Base-by-base conservation (phyloP, 2,329 filamentous ascomycete species). In the Phaeosphaeriaceae sp. region DNA sequence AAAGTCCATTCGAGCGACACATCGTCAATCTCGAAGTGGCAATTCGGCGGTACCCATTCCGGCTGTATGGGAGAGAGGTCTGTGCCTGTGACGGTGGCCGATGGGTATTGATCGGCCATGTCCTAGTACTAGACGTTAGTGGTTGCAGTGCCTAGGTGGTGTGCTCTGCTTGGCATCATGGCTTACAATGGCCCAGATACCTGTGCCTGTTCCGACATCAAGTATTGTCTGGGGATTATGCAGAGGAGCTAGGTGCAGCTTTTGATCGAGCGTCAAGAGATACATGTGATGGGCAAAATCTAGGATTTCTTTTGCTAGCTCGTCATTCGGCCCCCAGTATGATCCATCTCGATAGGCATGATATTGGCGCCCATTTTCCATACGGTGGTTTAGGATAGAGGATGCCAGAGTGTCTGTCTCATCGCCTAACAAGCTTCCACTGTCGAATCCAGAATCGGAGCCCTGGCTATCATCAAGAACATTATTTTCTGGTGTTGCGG, bases 61-160 rank as follows among this genome's bases (percentile, higher is more conserved):
- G 78, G 79, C 54, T 81, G 79, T 39, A 80, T 81, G 30, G 79
- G 77, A 0, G 75, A 77, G 37, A 81, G 73, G 56, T 81, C 78
- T 17, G 73, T 76, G 32, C 79, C 79, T 3, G 73, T 74, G 41
- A 70, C 63, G 15, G 51, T 59, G 6, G 64, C 66, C 34, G 60
- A 60, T 30, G 66, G 61, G 42, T 65, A 66, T 33, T 67, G 63
- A 35, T 70, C 64, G 23, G 64, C 58, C 54, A 65, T 65, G 36
- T 65, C 62, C 57, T 60, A 35, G n/a, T 17, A 17, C 32, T 34
- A 34, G 12, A 34, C 32, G 17, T 16, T 15, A 40, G 23, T 8
- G 8, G n/a, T 42, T 6, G 30, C 13, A 8, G 17, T 32, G 23
- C 8, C 6, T 18, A 15, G 11, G 21, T 17, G 28, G 9, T 42